Base-by-base conservation (phyloP, 1,139 yeast genomes). In the Blastobotrys buckinghamii region DNA sequence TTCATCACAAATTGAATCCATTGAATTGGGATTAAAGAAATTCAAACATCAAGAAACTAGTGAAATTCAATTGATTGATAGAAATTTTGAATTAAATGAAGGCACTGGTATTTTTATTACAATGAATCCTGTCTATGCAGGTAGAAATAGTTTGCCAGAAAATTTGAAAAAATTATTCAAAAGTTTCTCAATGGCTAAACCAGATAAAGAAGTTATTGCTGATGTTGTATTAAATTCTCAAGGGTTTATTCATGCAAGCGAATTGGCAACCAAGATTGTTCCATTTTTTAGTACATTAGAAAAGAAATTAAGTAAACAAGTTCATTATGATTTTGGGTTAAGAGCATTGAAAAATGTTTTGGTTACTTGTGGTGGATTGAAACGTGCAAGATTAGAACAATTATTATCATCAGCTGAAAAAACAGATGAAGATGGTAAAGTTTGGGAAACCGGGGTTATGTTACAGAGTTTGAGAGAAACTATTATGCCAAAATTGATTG, bases 321-420 rank as follows among this genome's bases (percentile, higher is more conserved):
- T 68, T 2, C 97, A 90, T 62, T 92, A 92, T 59, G 97, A 92
- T 59, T 92, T 92, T 73, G 96, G 97, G 0, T 70, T 90, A 39
- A 73, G 97, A 51, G 82, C 96, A 0, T 65, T 90, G 49, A 90
- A 89, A 60, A 74, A 79, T 41, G 79, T 83, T 0, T 65, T 90
- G 39, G 65, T 72, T 4, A 74, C 75, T 49, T 81, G 90, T 58
- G 90, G 92, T 0, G 58, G 62, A 15, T 61, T 79, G 3, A 74
- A 71, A 52, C 62, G 79, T 44, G 35, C 45, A 10, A 44, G 45
- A 15, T 26, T 52, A 4, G 47, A 36, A 16, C n/a, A 27, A 8
- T 15, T 26, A 20, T 7, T 16, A 13, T 8, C 8, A 17, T 16
- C 33, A 2, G 46, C 38, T 13, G 38, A 29, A 7, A 20, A 40